phyloP scores from a whole-genome alignment of 371 early-diverging fungal genomes.

The Amoeboaphelidium protococcarum region DNA sequence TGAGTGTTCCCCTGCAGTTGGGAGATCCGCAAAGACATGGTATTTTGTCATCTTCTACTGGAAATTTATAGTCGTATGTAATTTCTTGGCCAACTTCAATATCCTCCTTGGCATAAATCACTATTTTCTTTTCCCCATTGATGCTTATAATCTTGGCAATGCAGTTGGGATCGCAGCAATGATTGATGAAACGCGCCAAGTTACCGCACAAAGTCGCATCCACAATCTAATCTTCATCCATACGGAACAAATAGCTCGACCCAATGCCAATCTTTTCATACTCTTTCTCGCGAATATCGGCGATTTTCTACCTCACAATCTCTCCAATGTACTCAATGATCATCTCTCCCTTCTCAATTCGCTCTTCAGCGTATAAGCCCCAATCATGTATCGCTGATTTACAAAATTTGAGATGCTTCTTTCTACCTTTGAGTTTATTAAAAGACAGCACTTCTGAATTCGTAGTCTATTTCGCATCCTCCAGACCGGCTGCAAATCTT shows the following conservation, averaged over 20 bases:
- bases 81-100: slow-evolving; percentile 18
- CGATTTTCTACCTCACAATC: slow-evolving; percentile 4
- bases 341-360: slow-evolving; percentile 1
- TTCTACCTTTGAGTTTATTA: slow-evolving; percentile 1
- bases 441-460: slow-evolving; percentile 7
- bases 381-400: slow-evolving; percentile 1
- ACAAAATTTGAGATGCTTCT: neutral
- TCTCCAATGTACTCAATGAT: slow-evolving; percentile 8
- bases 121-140: slow-evolving; percentile 5
- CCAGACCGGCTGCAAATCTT: neutral
- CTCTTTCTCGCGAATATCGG: slow-evolving; percentile 6
- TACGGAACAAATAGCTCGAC: slow-evolving; percentile 6
- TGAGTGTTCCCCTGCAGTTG: neutral
- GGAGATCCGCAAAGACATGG: neutral
- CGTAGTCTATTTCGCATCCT: neutral
- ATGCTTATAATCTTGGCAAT: neutral
- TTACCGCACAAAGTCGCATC: slow-evolving; percentile 10
- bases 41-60: neutral
- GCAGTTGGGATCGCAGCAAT: slow-evolving; percentile 9
- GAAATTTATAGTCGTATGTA: slow-evolving; percentile 7
- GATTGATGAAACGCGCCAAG: slow-evolving; percentile 9
- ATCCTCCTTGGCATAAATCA: slow-evolving; percentile 64
- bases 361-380: slow-evolving; percentile 1
- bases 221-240: slow-evolving; percentile 6
- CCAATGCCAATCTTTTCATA: slow-evolving; percentile 4